Percentiles rank a stretch among this genome's conserved stretches.
Conservation (phyloP, 768 basidiomycete species). For the Mycena albidolilacea region DNA sequence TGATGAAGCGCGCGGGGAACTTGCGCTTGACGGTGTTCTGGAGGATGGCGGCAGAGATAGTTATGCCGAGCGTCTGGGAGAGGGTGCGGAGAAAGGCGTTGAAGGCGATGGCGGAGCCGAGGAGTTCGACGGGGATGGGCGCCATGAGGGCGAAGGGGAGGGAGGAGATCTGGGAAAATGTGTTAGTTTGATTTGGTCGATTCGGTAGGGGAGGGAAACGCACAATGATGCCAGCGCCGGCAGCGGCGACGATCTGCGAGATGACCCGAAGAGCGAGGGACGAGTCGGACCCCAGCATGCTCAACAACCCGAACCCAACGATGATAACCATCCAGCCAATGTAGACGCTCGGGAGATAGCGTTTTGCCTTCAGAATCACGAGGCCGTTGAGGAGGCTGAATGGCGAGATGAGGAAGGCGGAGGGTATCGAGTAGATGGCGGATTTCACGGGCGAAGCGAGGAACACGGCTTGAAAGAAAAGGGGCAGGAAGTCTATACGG, state of each 20-base stretch:
- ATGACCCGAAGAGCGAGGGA: not conserved
- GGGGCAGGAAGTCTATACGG: constrained; percentile 9
- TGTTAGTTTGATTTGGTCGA: not conserved
- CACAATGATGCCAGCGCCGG: not conserved
- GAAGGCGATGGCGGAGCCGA: constrained; percentile 19
- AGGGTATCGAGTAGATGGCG: constrained; percentile 13
- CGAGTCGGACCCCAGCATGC: not conserved
- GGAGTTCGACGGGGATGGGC: constrained; percentile 7
- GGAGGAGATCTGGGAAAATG: constrained; percentile 7
- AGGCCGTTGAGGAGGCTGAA: constrained; percentile 15
- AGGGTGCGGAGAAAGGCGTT: constrained; percentile 9
- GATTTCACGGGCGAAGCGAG: constrained; percentile 16
- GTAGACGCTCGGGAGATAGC: constrained; percentile 10
- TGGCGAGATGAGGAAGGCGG: not conserved
- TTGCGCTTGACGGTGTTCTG: constrained; percentile 16
- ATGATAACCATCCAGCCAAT: constrained; percentile 1
- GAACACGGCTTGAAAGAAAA: constrained; percentile 18
- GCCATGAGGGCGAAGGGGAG: constrained; percentile 18
- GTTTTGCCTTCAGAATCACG: not conserved
- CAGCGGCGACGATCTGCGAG: constrained; percentile 11
- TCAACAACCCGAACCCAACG: not conserved
- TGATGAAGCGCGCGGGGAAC: constrained; percentile 13
- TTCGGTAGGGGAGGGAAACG: not conserved
- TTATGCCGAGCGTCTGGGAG: constrained; percentile 17
- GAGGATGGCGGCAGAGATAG: constrained; percentile 14